Evolutionary conservation across 2,329 filamentous ascomycete genomes (phyloP).

Genomic region (Microthyrium microscopicum): DNA sequence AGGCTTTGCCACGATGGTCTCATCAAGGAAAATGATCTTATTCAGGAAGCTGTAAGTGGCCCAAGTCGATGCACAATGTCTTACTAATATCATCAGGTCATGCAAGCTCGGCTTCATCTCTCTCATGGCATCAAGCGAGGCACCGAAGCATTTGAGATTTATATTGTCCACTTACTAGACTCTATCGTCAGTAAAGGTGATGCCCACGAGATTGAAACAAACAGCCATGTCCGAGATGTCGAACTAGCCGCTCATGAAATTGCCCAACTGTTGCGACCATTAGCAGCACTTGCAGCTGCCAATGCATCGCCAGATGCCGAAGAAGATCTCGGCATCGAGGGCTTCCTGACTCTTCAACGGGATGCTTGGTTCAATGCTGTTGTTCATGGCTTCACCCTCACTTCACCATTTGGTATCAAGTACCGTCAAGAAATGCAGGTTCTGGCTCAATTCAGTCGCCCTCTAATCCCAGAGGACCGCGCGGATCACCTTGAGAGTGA

Average conservation of each 20-base stretch:
- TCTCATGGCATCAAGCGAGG: constrained; percentile 50
- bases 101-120: constrained; percentile 54
- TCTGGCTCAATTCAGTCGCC: constrained; percentile 74
- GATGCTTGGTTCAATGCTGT: constrained; percentile 98
- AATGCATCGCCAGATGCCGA: constrained; percentile 41
- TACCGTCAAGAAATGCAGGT: constrained; percentile 63
- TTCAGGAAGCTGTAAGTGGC: constrained; percentile 61
- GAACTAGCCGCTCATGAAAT: constrained; percentile 78
- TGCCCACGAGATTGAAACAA: constrained; percentile 50
- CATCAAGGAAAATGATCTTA: constrained; percentile 46
- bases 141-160: constrained; percentile 66
- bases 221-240: constrained; percentile 59
- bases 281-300: constrained; percentile 66
- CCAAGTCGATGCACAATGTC: constrained; percentile 31
- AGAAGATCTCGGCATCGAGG: constrained; percentile 25
- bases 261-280: constrained; percentile 65
- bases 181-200: constrained; percentile 83
- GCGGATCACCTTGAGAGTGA: constrained; percentile 88
- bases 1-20: constrained; percentile 59
- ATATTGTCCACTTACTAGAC: constrained; percentile 69
- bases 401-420: constrained; percentile 55
- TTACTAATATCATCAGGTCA: too few species aligned
- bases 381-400: constrained; percentile 72
- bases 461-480: constrained; percentile 74
- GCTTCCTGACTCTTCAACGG: constrained; percentile 52